Evolutionary conservation across 257 asterid species (phyloP).

Genomic region (Voacanga thouarsii): DNA sequence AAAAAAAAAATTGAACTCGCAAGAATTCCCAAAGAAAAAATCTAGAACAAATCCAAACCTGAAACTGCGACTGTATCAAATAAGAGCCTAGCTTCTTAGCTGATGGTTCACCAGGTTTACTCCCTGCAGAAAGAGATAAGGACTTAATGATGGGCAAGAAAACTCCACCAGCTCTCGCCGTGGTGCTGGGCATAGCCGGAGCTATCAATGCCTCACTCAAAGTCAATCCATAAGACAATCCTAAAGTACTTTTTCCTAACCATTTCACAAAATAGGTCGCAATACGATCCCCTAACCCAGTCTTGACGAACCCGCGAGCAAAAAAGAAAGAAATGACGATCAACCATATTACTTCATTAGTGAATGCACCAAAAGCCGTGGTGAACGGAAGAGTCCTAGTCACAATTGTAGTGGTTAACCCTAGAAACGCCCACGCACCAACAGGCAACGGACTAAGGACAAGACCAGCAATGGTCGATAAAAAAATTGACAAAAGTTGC

Average conservation of each 20-base stretch:
- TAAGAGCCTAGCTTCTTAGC: slow-evolving; percentile 79
- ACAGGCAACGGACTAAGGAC: slow-evolving; percentile 87
- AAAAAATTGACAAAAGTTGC: slow-evolving; percentile 80
- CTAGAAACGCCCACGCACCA: slow-evolving; percentile 93
- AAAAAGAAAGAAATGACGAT: slow-evolving; percentile 89
- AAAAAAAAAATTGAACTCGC: neutral
- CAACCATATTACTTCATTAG: slow-evolving; percentile 90
- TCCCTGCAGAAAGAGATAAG: slow-evolving; percentile 75
- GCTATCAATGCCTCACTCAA: slow-evolving; percentile 90
- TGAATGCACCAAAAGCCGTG: slow-evolving; percentile 77
- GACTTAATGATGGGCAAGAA: slow-evolving; percentile 90
- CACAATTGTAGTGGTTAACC: slow-evolving; percentile 64
- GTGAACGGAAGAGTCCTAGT: slow-evolving; percentile 67
- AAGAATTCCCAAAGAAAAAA: neutral
- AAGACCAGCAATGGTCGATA: slow-evolving; percentile 83
- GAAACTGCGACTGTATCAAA: slow-evolving; percentile 81
- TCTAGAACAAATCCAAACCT: slow-evolving; percentile 43
- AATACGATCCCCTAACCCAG: slow-evolving; percentile 85
- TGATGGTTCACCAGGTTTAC: slow-evolving; percentile 74
- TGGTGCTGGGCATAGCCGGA: slow-evolving; percentile 98
- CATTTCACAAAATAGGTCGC: slow-evolving; percentile 85
- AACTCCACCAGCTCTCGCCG: slow-evolving; percentile 97
- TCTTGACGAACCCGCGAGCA: slow-evolving; percentile 91
- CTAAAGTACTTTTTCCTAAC: slow-evolving; percentile 90
- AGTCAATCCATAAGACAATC: slow-evolving; percentile 85